Evolutionary conservation across 75 land plant genomes (phyloP), one percentile per base, ranked within the genome.

Genomic region (Sequoia sempervirens): DNA sequence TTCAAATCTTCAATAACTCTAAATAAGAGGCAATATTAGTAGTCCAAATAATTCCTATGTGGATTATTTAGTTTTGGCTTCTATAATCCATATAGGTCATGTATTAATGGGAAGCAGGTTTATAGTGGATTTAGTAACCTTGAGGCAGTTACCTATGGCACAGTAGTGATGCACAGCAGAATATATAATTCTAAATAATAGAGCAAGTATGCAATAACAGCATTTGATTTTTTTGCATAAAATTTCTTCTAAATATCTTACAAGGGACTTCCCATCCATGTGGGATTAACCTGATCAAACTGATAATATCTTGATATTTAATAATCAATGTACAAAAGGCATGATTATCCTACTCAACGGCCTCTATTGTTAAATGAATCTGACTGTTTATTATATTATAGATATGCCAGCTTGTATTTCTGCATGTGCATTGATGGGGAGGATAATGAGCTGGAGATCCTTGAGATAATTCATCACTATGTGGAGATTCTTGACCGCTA

Each of bases 381-480:
- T 69, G 2, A 30, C 14, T 69, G 73, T 69, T 9, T 30, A 2
- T 69, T 76, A 30, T 32, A 20, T 66, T 87, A 87, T 92, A 97
- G 99, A 83, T 97, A 97, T 92, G 99, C 99, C 50, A 95, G 99
- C 84, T 91, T 97, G 37, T 97, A 97, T 82, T 95, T 97, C 87
- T 97, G 99, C 92, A 97, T 97, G 98, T 97, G 99, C 87, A 92
- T 97, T 84, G 96, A 96, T 85, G 87, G 87, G 40, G 98, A 93
- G 28, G 99, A 97, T 85, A 97, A 97, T 88, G 99, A 97, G 72
- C 81, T 97, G 73, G 99, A 97, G 84, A 75, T 90, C 78, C 94
- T 96, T 75, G 99, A 97, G 81, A 93, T 97, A 41, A 97, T 97
- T 61, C 99, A 97, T 82, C 98, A 97, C 81, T 97, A 78, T 88